Percentiles rank a stretch among this genome's conserved stretches.
These are phyloP conservation scores for Casuarina glauca DNA, from an alignment of 306 rosid species.

Conservation along the genomic window DNA sequence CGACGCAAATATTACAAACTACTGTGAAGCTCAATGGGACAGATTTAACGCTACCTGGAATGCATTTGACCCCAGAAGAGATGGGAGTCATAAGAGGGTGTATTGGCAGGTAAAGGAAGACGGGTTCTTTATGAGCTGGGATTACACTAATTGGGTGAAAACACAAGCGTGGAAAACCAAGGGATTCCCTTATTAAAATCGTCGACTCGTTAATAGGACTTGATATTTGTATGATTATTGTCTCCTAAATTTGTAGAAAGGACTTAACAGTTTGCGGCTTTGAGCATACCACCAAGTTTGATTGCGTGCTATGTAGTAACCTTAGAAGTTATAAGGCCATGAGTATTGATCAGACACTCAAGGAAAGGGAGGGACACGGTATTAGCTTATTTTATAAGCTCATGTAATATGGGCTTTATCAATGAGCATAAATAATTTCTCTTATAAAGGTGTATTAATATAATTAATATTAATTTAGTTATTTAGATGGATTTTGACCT, in stretches of 20 bases:
- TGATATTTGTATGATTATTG: neutral
- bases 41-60: neutral
- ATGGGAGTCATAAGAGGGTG: neutral
- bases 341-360: too few species aligned
- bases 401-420: too few species aligned
- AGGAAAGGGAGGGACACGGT: too few species aligned
- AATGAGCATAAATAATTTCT: too few species aligned
- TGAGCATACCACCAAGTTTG: neutral
- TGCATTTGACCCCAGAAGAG: neutral
- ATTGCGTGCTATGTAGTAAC: too few species aligned
- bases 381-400: too few species aligned
- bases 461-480: too few species aligned
- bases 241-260: neutral
- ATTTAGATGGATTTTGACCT: too few species aligned
- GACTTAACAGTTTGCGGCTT: too few species aligned
- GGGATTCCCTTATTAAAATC: neutral
- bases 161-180: constrained; percentile 17
- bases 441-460: too few species aligned
- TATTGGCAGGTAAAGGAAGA: constrained; percentile 26
- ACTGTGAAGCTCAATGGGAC: neutral
- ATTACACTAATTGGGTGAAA: constrained; percentile 24
- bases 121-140: constrained; percentile 30
- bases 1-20: neutral
- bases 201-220: neutral
- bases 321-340: too few species aligned